Evolutionary conservation across 2,329 filamentous ascomycete genomes (phyloP).

Genomic region (Thermothelomyces thermophilus): DNA sequence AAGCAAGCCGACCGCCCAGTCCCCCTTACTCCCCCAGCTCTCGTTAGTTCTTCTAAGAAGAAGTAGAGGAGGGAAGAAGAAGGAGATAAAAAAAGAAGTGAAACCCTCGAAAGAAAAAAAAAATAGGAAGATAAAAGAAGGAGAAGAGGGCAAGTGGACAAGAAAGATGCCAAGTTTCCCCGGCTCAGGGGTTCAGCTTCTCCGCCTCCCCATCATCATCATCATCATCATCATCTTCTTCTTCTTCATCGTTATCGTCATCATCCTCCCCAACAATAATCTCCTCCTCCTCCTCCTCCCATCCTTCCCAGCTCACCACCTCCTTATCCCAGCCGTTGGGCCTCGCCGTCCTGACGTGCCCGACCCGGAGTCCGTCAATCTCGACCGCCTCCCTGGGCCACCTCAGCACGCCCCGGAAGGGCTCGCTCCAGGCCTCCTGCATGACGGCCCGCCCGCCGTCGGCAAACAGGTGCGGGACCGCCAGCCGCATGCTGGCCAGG

Average conservation of each 20-base stretch:
- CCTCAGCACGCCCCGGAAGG: constrained; percentile 35
- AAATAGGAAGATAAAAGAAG: not conserved
- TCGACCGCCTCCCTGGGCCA: constrained; percentile 41
- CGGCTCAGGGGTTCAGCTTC: too few relatives aligned
- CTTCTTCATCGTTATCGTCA: not conserved
- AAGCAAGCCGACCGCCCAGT: not conserved
- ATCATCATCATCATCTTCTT: too few relatives aligned
- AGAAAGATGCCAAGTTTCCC: not conserved
- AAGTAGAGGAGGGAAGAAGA: not conserved
- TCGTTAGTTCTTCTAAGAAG: not conserved
- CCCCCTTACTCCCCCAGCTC: not conserved
- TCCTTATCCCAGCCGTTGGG: constrained; percentile 27
- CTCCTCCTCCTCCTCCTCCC: constrained; percentile 30
- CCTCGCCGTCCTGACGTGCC: constrained; percentile 38
- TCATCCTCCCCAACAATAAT: not conserved
- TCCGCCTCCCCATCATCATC: too few relatives aligned
- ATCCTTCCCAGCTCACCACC: constrained; percentile 14
- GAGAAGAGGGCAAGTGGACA: not conserved
- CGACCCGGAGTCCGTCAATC: constrained; percentile 38
- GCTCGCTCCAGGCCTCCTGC: constrained; percentile 44
- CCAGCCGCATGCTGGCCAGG: constrained; percentile 46
- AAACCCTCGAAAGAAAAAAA: not conserved
- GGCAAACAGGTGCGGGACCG: constrained; percentile 48
- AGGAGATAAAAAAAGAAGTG: not conserved
- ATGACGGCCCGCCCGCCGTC: constrained; percentile 34